A percentile compares a stretch with the other conserved stretches of the same genome.
Conservation (phyloP, 805 yeast species). For the Cyberlindnera bimundalis region DNA sequence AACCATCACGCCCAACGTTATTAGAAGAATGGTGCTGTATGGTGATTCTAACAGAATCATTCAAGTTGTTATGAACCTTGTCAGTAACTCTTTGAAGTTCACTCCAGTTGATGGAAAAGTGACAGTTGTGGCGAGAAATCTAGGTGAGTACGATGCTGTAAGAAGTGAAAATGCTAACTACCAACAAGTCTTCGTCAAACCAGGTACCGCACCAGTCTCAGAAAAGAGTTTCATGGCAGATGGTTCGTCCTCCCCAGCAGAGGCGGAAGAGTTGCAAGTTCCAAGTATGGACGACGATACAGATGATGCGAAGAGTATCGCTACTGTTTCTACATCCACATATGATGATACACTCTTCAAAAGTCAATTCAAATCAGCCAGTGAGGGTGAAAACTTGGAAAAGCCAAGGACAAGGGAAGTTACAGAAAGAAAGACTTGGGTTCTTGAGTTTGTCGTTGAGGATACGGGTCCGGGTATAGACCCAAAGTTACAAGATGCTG, state of each 20-base stretch:
- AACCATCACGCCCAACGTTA: constrained; percentile 55
- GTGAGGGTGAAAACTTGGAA: constrained; percentile 19
- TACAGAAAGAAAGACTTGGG: constrained; percentile 33
- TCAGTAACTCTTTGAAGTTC: constrained; percentile 86
- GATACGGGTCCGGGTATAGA: constrained; percentile 97
- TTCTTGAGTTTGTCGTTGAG: constrained; percentile 61
- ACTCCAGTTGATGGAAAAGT: constrained; percentile 89
- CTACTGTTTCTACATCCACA: constrained; percentile 31
- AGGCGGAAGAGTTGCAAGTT: constrained; percentile 10
- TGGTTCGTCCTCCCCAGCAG: constrained; percentile 9
- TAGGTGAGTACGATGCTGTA: constrained; percentile 67
- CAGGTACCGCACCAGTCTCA: neutral
- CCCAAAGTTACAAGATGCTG: constrained; percentile 71
- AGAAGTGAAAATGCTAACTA: constrained; percentile 40
- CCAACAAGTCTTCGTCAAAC: constrained; percentile 44
- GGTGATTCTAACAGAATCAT: constrained; percentile 91
- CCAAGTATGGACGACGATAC: constrained; percentile 13
- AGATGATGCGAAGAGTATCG: constrained; percentile 17
- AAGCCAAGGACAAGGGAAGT: constrained; percentile 23
- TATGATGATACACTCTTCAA: constrained; percentile 43
- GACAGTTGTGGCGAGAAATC: constrained; percentile 53
- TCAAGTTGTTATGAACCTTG: constrained; percentile 89
- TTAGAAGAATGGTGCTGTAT: constrained; percentile 61
- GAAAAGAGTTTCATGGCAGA: constrained; percentile 5
- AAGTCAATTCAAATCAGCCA: constrained; percentile 36